Percentiles rank a stretch among this genome's conserved stretches.
Evolutionary conservation across 179 eudicot genomes (phyloP).

Genomic region (Sideroxylon spinosum): DNA sequence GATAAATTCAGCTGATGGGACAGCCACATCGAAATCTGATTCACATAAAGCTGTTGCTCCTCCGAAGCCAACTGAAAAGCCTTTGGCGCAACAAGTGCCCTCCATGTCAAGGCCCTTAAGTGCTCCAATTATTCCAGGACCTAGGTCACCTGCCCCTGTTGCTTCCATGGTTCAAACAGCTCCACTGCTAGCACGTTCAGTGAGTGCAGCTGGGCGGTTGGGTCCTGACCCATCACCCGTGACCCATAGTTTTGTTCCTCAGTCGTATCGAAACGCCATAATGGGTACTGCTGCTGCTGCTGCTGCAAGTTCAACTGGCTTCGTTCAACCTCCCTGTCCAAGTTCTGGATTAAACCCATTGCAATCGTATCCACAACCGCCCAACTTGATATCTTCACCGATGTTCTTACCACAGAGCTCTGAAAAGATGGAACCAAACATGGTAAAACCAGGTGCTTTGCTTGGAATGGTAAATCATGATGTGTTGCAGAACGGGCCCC

Average conservation of each 20-base stretch:
- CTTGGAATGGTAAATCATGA: conserved; percentile 41
- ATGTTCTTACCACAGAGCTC: conserved; percentile 32
- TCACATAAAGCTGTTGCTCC: conserved; percentile 21
- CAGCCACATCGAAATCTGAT: conserved; percentile 26
- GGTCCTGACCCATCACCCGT: conserved; percentile 54
- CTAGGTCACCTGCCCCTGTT: conserved; percentile 37
- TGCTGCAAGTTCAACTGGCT: conserved; percentile 33
- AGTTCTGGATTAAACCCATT: conserved; percentile 37
- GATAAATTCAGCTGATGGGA: conserved; percentile 26
- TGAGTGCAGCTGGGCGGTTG: conserved; percentile 67
- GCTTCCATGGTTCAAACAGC: conserved; percentile 54
- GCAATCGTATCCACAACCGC: conserved; percentile 43
- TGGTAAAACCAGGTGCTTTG: conserved; percentile 34
- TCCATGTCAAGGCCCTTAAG: conserved; percentile 68
- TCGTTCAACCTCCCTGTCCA: conserved; percentile 35
- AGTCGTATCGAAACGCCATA: conserved; percentile 70
- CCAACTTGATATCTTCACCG: conserved; percentile 34
- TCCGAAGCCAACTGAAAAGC: conserved; percentile 44
- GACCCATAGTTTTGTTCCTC: conserved; percentile 46
- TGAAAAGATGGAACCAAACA: conserved; percentile 36
- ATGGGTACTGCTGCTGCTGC: conserved; percentile 43
- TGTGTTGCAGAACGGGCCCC: conserved; percentile 31
- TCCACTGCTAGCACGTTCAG: conserved; percentile 59
- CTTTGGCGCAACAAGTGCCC: conserved; percentile 30
- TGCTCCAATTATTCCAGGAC: conserved; percentile 57